A percentile compares a stretch with the other conserved stretches of the same genome.
Conservation (phyloP, 805 yeast genomes). For the Ogataea sp. region DNA sequence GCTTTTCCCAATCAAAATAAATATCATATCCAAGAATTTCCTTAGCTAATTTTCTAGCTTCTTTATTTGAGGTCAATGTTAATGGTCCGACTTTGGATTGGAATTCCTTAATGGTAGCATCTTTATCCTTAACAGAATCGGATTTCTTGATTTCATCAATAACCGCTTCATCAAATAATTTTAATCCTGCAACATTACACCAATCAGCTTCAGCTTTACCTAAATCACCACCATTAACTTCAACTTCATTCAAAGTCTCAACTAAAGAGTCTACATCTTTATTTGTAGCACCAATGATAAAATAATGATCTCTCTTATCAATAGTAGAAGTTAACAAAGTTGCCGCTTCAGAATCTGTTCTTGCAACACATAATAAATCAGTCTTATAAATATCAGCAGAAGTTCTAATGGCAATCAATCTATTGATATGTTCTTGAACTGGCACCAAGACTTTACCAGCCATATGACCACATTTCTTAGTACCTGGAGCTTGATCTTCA, state of each 20-base stretch:
- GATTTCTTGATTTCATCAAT: conserved; percentile 68
- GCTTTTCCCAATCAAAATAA: conserved; percentile 90
- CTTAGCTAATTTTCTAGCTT: conserved; percentile 71
- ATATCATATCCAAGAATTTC: conserved; percentile 73
- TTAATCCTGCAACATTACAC: conserved; percentile 74
- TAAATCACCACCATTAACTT: conserved; percentile 60
- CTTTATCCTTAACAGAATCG: conserved; percentile 44
- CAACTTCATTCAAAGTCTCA: conserved; percentile 76
- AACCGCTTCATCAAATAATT: conserved; percentile 87
- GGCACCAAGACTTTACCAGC: conserved; percentile 98
- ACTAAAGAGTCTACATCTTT: conserved; percentile 69
- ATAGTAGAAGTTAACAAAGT: conserved; percentile 90
- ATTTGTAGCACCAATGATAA: conserved; percentile 85
- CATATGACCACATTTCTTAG: conserved; percentile 99
- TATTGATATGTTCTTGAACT: conserved; percentile 93
- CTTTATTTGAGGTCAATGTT: conserved; percentile 65
- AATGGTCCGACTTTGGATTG: conserved; percentile 64
- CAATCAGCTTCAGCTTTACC: conserved; percentile 74
- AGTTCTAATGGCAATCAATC: conserved; percentile 89
- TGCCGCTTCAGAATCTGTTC: conserved; percentile 98
- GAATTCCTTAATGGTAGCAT: conserved; percentile 56
- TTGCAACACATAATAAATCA: conserved; percentile 80
- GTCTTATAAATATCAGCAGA: conserved; percentile 91
- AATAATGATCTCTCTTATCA: conserved; percentile 91
- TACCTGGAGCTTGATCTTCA: conserved; percentile 98